phyloP scores from a whole-genome alignment of 495 filamentous ascomycete genomes.

The Sporormia fimetaria region DNA sequence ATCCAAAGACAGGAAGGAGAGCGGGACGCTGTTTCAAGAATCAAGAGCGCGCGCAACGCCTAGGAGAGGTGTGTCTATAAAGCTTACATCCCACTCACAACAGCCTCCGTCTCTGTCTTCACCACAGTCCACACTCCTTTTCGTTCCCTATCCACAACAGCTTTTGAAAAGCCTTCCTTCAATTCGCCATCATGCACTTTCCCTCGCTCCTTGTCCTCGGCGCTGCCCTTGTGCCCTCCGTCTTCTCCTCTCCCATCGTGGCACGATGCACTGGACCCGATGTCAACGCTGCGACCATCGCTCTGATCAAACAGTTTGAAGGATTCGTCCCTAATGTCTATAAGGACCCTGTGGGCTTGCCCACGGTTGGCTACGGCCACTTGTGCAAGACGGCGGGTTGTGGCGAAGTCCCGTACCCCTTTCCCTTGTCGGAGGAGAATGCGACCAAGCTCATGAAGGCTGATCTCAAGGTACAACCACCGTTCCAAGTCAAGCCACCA shows the following conservation, averaged over 20 bases:
- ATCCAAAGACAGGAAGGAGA: too few relatives aligned
- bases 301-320: constrained; percentile 36
- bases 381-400: constrained; percentile 36
- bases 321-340: constrained; percentile 29
- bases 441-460: constrained; percentile 34
- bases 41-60: too few relatives aligned
- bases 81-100: too few relatives aligned
- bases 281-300: constrained; percentile 33
- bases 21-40: too few relatives aligned
- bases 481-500: neutral
- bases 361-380: constrained; percentile 44
- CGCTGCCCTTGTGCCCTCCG: constrained; percentile 2
- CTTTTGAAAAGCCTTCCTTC: neutral
- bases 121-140: neutral
- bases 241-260: constrained; percentile 10
- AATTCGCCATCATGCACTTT: neutral
- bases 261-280: constrained; percentile 27
- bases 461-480: constrained; percentile 33
- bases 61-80: too few relatives aligned
- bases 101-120: too few relatives aligned
- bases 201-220: constrained; percentile 5
- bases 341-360: constrained; percentile 37
- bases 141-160: too few relatives aligned
- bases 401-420: constrained; percentile 36
- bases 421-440: constrained; percentile 36